Base-by-base conservation (phyloP, 257 asterid genomes). In the Ilex asprella region DNA sequence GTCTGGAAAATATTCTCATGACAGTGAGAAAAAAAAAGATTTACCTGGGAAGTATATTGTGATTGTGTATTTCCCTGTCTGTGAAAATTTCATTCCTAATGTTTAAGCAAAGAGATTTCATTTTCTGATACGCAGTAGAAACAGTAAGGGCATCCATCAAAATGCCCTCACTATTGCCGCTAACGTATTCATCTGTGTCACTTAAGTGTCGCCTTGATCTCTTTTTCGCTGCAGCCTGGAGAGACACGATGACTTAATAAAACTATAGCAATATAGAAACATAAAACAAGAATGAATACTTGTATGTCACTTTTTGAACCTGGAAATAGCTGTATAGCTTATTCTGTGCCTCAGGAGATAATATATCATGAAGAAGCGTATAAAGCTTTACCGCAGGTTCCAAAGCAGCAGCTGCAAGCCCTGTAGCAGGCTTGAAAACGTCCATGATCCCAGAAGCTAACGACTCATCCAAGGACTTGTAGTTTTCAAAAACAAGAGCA, bases 181-280 rank as follows among this genome's bases (percentile, higher is more conserved):
- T 71, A 50, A 80, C 77, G 66, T 77, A 80, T 69, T 80, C 86
- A 74, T 80, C 86, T 7, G 86, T 80, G 61, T 80, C 86, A 52
- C 72, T 77, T 68, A 80, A 77, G 66, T 80, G 77, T 39, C 82
- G 68, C 63, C 86, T 77, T 55, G 83, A 75, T 69, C 86, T 71
- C 74, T 71, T 80, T 57, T 80, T 80, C 6, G 86, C 79, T 65
- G 83, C 86, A 16, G 76, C 86, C 86, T 80, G 75, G 30, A 29
- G 15, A 53, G 57, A 14, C 30, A 21, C 57, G 15, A 53, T 16
- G 15, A 14, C 57, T 21, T 15, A 10, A 1, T 16, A 56, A 52
- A 21, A 16, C 8, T 35, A 8, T 3, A 8, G 41, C 8, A 35
- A 35, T 8, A 8, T 35, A 3, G 8, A 8, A 35, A 35, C 41